Conservation (phyloP, 2,329 filamentous ascomycete genomes). For the Xylaria sp. region DNA sequence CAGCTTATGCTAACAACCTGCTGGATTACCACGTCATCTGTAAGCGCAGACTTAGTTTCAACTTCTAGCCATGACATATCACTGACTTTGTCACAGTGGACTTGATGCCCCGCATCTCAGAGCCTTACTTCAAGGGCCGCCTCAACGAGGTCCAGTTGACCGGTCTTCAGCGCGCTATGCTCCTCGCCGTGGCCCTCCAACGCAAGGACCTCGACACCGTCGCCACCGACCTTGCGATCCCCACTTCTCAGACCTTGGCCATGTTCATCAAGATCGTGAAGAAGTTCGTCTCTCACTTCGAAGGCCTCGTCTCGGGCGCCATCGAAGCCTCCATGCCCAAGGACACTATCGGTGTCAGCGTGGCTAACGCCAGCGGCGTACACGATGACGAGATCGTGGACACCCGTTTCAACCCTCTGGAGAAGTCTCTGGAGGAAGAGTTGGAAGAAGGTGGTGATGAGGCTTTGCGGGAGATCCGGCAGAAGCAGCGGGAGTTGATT, state of each 20-base stretch:
- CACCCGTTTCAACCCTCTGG: conserved; percentile 64
- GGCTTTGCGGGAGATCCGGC: conserved; percentile 62
- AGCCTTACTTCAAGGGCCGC: conserved; percentile 77
- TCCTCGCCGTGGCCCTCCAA: conserved; percentile 88
- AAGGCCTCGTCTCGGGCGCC: conserved; percentile 66
- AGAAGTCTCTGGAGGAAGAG: conserved; percentile 70
- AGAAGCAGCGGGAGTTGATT: conserved; percentile 82
- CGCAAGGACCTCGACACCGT: conserved; percentile 79
- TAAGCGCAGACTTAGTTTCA: conserved; percentile 2
- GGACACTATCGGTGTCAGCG: conserved; percentile 53
- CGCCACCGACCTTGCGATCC: conserved; percentile 70
- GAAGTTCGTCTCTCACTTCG: conserved; percentile 78
- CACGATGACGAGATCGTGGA: conserved; percentile 65
- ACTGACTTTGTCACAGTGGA: conserved; percentile 50
- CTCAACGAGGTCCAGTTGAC: conserved; percentile 65
- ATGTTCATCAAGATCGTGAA: conserved; percentile 97
- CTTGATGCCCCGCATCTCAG: conserved; percentile 75
- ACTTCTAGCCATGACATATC: not conserved
- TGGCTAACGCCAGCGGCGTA: conserved; percentile 55
- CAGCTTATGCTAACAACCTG: conserved; percentile 94
- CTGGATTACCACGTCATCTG: conserved; percentile 93
- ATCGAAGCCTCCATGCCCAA: conserved; percentile 62
- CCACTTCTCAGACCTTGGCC: conserved; percentile 74
- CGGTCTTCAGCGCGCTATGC: conserved; percentile 78
- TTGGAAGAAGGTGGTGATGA: conserved; percentile 78